These are phyloP conservation scores for Xylaria intraflava DNA, from an alignment of 495 filamentous ascomycete genomes.

Conservation along the genomic window DNA sequence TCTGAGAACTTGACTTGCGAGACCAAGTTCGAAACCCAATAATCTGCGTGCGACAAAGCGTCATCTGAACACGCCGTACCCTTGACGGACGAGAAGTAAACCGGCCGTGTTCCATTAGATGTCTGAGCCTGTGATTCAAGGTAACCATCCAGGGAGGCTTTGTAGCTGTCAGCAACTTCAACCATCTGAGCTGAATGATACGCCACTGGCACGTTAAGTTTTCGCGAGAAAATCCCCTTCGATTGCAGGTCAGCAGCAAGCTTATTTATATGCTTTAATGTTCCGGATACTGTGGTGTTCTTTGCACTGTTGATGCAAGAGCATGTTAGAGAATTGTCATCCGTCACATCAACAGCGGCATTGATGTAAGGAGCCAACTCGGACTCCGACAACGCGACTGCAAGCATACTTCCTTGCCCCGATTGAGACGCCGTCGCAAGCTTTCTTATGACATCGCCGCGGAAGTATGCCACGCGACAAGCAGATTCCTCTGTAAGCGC, in stretches of 20 bases:
- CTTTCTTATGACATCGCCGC: constrained; percentile 21
- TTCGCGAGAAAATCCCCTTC: constrained; percentile 31
- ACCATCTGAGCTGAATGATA: constrained; percentile 36
- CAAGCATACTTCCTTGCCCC: no score
- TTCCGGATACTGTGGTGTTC: constrained; percentile 35
- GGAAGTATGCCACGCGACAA: constrained; percentile 23
- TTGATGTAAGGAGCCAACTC: no score
- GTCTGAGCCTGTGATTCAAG: no score
- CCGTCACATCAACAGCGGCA: no score
- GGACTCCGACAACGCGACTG: no score
- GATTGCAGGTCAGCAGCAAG: constrained; percentile 16
- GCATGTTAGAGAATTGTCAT: no score
- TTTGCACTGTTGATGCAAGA: constrained; percentile 40
- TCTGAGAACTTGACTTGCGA: constrained; percentile 35
- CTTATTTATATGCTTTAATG: constrained; percentile 20
- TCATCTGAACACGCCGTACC: constrained; percentile 15
- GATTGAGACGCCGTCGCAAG: no score
- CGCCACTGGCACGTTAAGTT: constrained; percentile 27
- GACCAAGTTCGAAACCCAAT: constrained; percentile 37
- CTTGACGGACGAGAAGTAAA: constrained; percentile 27
- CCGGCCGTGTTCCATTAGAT: no score
- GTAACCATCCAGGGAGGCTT: neutral
- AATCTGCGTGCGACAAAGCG: constrained; percentile 12
- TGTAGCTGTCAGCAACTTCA: constrained; percentile 27
- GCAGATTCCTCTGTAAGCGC: constrained; percentile 5